phyloP scores from a whole-genome alignment of 352 stramenopile genomes.

The Phytophthora niederhauseri region DNA sequence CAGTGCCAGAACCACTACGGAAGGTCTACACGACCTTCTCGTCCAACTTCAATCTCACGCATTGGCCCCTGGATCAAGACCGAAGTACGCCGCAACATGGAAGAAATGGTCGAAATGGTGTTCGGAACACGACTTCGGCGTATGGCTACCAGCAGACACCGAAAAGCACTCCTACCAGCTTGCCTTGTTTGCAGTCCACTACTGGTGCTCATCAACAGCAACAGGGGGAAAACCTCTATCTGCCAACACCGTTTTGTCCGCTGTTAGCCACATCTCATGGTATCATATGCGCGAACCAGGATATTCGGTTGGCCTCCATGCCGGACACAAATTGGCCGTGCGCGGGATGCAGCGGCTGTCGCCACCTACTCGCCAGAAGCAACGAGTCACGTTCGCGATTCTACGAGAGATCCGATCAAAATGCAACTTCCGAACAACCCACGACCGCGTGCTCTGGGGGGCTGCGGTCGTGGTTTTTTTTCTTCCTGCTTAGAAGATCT shows the following conservation, averaged over 20 bases:
- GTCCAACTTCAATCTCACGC: constrained; percentile 4
- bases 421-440: constrained; percentile 10
- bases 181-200: neutral
- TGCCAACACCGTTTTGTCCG: constrained; percentile 11
- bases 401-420: neutral
- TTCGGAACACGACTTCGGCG: neutral
- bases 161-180: neutral
- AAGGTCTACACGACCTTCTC: constrained; percentile 21
- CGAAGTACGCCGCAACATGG: constrained; percentile 8
- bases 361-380: constrained; percentile 3
- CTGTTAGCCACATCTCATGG: constrained; percentile 23
- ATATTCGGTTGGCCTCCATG: constrained; percentile 11
- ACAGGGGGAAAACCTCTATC: neutral
- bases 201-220: neutral
- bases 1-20: neutral
- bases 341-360: constrained; percentile 22
- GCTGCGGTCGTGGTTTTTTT: constrained; percentile 26
- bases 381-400: neutral
- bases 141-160: neutral
- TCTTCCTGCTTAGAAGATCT: constrained; percentile 18
- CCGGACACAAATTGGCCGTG: constrained; percentile 11
- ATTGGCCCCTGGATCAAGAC: neutral
- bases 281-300: constrained; percentile 20
- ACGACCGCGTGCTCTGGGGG: constrained; percentile 25
- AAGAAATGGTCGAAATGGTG: constrained; percentile 14